phyloP scores from a whole-genome alignment of 2,329 filamentous ascomycete species.

The Chrysosporium keratinophilum region DNA sequence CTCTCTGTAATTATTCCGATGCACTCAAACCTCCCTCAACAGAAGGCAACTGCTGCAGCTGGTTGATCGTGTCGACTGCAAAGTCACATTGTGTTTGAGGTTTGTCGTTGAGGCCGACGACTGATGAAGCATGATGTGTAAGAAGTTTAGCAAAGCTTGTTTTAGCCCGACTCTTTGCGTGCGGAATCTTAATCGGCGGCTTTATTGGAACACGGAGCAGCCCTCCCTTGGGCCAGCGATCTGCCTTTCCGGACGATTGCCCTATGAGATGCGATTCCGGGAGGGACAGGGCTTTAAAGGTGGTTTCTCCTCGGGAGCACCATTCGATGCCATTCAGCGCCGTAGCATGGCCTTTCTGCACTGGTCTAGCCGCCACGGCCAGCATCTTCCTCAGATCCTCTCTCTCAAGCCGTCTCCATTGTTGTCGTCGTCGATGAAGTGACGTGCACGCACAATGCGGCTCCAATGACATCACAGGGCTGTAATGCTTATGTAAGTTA shows the following conservation, averaged over 20 bases:
- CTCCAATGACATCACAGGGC: constrained; percentile 6
- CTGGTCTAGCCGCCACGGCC: too few relatives aligned
- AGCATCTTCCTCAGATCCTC: too few relatives aligned
- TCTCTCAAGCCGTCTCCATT: not conserved
- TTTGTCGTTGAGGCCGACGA: not conserved
- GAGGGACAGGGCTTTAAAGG: not conserved
- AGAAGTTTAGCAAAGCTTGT: constrained; percentile 5
- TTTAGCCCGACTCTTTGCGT: not conserved
- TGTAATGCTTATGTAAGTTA: constrained; percentile 2
- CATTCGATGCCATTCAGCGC: not conserved
- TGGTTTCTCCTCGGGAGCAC: not conserved
- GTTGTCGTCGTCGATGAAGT: not conserved
- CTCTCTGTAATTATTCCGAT: not conserved
- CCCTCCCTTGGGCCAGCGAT: not conserved
- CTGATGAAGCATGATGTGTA: constrained; percentile 1
- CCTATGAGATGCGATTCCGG: not conserved
- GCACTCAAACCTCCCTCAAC: not conserved
- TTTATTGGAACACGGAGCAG: constrained; percentile 3
- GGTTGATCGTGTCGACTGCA: not conserved
- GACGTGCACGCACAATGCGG: not conserved
- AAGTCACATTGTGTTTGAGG: not conserved
- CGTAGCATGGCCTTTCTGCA: too few relatives aligned
- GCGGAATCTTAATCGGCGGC: not conserved
- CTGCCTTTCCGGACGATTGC: not conserved
- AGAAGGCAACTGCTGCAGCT: not conserved